Percentiles rank a stretch among this genome's conserved stretches.
These are phyloP conservation scores for Huntiella savannae DNA, from an alignment of 2,329 filamentous ascomycete species.

Conservation along the genomic window DNA sequence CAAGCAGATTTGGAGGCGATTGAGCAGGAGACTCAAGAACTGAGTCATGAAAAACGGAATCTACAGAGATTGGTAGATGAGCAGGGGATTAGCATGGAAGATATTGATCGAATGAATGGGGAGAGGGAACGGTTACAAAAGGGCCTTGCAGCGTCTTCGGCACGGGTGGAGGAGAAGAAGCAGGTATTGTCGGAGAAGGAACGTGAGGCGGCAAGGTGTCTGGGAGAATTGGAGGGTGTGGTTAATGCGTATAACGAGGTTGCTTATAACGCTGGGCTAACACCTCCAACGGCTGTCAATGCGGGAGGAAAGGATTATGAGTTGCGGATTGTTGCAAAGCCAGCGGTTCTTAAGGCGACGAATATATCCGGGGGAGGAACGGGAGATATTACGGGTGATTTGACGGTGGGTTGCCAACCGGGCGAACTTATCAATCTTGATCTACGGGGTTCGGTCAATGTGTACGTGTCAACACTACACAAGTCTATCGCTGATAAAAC, in stretches of 20 bases:
- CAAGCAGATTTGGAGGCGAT: conserved; percentile 73
- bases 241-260: conserved; percentile 87
- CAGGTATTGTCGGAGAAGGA: conserved; percentile 71
- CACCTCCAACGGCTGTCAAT: conserved; percentile 67
- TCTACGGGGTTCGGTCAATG: conserved; percentile 64
- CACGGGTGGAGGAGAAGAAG: conserved; percentile 69
- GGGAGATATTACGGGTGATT: neutral
- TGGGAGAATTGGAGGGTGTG: conserved; percentile 80
- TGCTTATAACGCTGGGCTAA: conserved; percentile 82
- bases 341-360: conserved; percentile 56
- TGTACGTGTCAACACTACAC: conserved; percentile 54
- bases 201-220: conserved; percentile 60
- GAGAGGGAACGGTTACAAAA: conserved; percentile 88
- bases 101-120: conserved; percentile 97
- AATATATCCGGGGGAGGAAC: conserved; percentile 13
- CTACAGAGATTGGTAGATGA: conserved; percentile 78
- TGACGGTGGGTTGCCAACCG: conserved; percentile 46
- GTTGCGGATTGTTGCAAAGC: conserved; percentile 62
- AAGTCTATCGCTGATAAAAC: conserved; percentile 88
- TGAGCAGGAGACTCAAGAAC: conserved; percentile 52
- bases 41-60: conserved; percentile 60
- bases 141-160: conserved; percentile 57
- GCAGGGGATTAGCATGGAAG: conserved; percentile 88
- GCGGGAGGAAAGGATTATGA: conserved; percentile 76
- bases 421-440: conserved; percentile 78